Base-by-base conservation (phyloP, 257 asterid species). In the Fraxinus americana region DNA sequence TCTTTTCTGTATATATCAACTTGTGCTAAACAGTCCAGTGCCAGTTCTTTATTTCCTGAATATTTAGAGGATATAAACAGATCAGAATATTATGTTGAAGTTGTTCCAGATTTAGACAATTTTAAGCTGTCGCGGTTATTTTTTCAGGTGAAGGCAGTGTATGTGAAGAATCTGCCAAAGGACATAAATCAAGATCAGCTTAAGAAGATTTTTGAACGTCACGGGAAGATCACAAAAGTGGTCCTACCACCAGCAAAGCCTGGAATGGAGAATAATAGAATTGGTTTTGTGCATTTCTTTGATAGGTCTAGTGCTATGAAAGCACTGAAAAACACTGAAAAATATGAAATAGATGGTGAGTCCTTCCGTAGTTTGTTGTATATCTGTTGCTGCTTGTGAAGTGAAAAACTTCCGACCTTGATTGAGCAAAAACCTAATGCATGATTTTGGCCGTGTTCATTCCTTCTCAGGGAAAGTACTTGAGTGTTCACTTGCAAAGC, bases 401-500 rank as follows among this genome's bases (percentile, higher is more conserved):
- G 69, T 7, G 34, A 12, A 63, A 23, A 23, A 27, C 35, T 63
- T 19, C 69, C 2, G 7, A 27, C 69, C 36, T 63, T 65, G 14
- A 52, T 77, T 73, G 69, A 12, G 10, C 32, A 63, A 63, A 63
- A 63, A 25, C 19, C 36, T 25, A 13, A 63, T 63, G 35, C 36
- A 13, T 27, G 35, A 63, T 63, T 63, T 63, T 63, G 34, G 34
- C 29, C 2, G 36, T 63, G 36, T 27, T 25, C 36, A 63, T 63
- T 63, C 8, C 19, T 74, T 85, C 76, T 70, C 83, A 95, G 99
- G 99, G 75, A 96, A 91, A 87, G 88, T 86, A 50, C 79, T 95
- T 85, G 97, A 93, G 79, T 95, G 99, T 88, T 95, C 99, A 41
- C 96, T 95, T 74, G 98, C 99, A 65, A 95, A 93, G 88, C 99